phyloP scores from a whole-genome alignment of 164 flowering plant species.

The Litsea cubeba region DNA sequence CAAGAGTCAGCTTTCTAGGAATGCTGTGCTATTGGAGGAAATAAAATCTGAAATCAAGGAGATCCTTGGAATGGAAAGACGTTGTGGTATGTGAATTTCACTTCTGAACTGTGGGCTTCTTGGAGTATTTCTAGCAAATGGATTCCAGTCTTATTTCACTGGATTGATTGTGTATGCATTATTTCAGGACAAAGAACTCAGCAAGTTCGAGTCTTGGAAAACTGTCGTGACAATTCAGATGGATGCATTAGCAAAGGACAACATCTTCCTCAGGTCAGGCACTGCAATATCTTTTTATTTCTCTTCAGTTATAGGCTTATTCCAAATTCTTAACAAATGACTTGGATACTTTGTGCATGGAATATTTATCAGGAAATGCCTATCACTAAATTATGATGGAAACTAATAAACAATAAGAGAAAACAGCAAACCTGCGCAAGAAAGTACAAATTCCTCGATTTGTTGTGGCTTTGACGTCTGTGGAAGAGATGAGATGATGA shows the following conservation, averaged over 20 bases:
- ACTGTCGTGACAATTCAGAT: constrained; percentile 39
- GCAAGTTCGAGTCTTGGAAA: constrained; percentile 56
- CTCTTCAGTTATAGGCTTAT: not conserved
- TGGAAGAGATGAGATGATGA: no score
- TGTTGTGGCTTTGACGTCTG: not conserved
- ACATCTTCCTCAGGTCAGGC: constrained; percentile 52
- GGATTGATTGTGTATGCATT: constrained; percentile 6
- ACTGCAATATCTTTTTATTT: not conserved
- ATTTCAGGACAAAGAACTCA: constrained; percentile 42
- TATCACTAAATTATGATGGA: no score
- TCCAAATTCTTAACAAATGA: not conserved
- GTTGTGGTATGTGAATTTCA: constrained; percentile 34
- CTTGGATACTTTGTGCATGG: not conserved
- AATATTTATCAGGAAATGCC: not conserved
- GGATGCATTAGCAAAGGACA: constrained; percentile 44
- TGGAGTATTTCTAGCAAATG: not conserved
- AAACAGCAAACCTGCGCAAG: not conserved
- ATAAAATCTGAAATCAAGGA: constrained; percentile 39
- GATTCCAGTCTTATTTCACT: not conserved
- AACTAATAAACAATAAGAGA: not conserved
- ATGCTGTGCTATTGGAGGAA: constrained; percentile 41
- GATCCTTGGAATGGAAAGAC: constrained; percentile 55
- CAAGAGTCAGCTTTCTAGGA: constrained; percentile 39
- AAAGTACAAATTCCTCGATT: not conserved
- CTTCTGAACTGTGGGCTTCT: not conserved